Percentiles rank a stretch among this genome's conserved stretches.
Conservation (phyloP, 176 grass and related monocot species). For the Ensete glaucum region DNA sequence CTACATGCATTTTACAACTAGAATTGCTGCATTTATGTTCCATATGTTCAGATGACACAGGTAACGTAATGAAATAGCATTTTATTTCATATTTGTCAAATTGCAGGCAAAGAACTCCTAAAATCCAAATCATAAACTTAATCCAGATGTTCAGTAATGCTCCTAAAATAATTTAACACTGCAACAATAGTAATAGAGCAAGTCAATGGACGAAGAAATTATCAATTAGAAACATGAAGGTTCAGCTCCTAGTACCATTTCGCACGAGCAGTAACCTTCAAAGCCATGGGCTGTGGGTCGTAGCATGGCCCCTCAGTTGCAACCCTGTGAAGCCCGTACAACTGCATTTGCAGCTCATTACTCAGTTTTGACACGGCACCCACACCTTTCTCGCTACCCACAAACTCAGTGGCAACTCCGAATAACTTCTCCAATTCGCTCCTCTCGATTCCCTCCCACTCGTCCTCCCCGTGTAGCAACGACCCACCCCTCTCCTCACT, state of each 20-base stretch:
- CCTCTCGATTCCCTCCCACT: constrained; percentile 26
- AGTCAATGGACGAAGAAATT: neutral
- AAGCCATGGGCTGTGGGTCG: constrained; percentile 28
- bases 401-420: constrained; percentile 21
- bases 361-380: constrained; percentile 18
- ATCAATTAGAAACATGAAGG: constrained; percentile 1
- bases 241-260: constrained; percentile 27
- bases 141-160: neutral
- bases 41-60: no score
- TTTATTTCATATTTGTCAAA: neutral
- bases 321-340: constrained; percentile 34
- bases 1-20: no score
- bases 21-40: no score
- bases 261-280: constrained; percentile 37
- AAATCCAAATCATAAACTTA: neutral
- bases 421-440: constrained; percentile 34
- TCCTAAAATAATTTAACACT: neutral
- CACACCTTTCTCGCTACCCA: constrained; percentile 31
- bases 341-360: constrained; percentile 19
- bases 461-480: constrained; percentile 24
- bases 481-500: neutral
- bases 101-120: neutral
- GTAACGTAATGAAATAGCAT: no score
- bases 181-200: no score
- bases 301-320: constrained; percentile 40